Base-by-base conservation (phyloP, 2,329 filamentous ascomycete genomes). In the Juglanconis juglandina region DNA sequence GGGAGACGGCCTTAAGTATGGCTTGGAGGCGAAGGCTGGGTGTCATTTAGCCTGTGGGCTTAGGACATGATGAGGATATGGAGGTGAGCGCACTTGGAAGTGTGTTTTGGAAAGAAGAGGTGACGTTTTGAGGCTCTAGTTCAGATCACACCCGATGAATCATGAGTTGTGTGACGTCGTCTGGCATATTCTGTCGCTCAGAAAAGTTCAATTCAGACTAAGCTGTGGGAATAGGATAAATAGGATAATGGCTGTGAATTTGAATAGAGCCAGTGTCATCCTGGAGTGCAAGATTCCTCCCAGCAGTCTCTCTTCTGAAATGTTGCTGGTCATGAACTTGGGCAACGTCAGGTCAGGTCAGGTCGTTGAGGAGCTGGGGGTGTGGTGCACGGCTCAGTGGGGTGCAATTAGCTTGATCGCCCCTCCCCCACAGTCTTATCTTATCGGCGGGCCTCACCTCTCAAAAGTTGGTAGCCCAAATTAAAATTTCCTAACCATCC, bases 1-100 rank as follows among this genome's bases (percentile, higher is more conserved):
- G 47, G n/a, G 51, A 56, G 35, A 58, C 39, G 50, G 51, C 49
- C 49, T 53, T 58, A 6, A 55, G 47, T 52, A 51, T 51, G 50
- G 54, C 44, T 42, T 53, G 58, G 32, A 59, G 46, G 33, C 51
- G 24, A 10, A 52, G 41, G 32, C 54, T 54, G 5, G 54, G 41
- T 41, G 10, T 42, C 58, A 63, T 63, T 41, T 42, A 61, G 24
- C 13, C 24, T 41, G n/a, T 11, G 13, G 30, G 30, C 14, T 50
- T 13, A 48, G 46, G 10, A 33, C 41, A 48, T 49, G 24, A 37
- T 8, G 34, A 48, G 34, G 4, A 14, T 34, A 8, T 30, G 5
- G 17, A 24, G 10, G 44, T 11, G 11, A 11, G 11, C 44, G n/a
- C 37, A 41, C 44, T 13, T 17, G 17, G 34, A 49, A 14, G 5